Conservation (phyloP, 345 rosid genomes). For the Geranium rotundifolium region DNA sequence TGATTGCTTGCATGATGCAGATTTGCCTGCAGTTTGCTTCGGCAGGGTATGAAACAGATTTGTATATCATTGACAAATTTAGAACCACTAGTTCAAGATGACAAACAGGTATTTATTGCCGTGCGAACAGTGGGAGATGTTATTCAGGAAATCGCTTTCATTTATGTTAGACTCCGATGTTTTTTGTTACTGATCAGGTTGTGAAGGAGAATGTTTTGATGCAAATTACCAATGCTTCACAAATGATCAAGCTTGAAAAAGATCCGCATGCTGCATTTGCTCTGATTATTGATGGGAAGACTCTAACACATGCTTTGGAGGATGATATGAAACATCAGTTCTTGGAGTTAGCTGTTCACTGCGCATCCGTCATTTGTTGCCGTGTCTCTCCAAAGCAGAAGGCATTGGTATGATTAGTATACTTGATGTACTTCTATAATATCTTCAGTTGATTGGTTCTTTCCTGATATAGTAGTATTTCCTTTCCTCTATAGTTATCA, state of each 20-base stretch:
- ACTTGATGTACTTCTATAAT: background rate
- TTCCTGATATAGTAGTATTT: too few relatives aligned
- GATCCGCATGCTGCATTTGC: conserved; percentile 99
- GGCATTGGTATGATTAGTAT: conserved; percentile 54
- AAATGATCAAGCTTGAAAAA: conserved; percentile 78
- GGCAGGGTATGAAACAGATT: conserved; percentile 94
- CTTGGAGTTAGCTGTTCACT: conserved; percentile 77
- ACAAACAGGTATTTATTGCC: conserved; percentile 37
- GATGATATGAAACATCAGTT: conserved; percentile 74
- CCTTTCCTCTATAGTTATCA: too few relatives aligned
- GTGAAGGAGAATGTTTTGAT: conserved; percentile 54
- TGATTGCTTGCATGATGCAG: conserved; percentile 35
- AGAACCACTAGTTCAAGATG: conserved; percentile 40
- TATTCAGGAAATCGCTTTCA: conserved; percentile 8
- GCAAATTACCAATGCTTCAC: conserved; percentile 78
- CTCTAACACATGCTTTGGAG: conserved; percentile 72
- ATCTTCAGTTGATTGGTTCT: background rate
- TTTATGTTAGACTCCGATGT: conserved; percentile 14
- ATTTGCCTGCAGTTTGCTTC: conserved; percentile 79
- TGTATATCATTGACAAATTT: conserved; percentile 45
- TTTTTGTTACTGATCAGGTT: conserved; percentile 38
- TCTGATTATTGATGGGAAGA: conserved; percentile 86
- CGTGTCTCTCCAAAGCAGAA: conserved; percentile 99
- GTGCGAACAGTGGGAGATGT: conserved; percentile 8
- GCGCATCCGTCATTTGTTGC: conserved; percentile 97